phyloP scores from a whole-genome alignment of 2,329 filamentous ascomycete species.

The Alternaria arborescens region DNA sequence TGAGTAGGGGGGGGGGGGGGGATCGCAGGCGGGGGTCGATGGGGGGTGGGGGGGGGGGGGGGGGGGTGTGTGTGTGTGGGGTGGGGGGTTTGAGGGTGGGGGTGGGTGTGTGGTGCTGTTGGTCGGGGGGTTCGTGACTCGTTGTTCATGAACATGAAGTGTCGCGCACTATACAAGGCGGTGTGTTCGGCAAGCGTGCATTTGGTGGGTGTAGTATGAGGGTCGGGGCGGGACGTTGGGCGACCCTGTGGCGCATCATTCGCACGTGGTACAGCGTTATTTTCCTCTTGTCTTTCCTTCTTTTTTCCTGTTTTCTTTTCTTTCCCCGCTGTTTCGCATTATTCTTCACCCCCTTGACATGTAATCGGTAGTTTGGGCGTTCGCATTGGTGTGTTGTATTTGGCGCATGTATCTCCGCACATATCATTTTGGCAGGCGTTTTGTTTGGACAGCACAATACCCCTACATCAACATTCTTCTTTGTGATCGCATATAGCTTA shows the following conservation, averaged over 20 bases:
- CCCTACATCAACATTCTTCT: background rate
- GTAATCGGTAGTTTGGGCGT: conserved; percentile 10
- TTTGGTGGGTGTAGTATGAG: too few species aligned
- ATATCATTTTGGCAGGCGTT: background rate
- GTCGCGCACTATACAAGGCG: too few species aligned
- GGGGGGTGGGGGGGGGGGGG: too few species aligned
- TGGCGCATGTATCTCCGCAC: background rate
- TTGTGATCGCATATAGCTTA: background rate
- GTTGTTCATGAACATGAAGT: background rate
- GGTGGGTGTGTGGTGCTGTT: too few species aligned
- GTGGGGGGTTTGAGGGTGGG: too few species aligned
- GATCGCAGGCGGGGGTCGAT: too few species aligned
- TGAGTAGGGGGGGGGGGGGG: too few species aligned
- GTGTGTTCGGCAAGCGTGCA: accelerated
- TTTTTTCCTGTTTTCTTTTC: background rate
- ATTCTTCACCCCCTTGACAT: background rate
- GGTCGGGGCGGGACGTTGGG: too few species aligned
- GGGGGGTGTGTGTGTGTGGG: too few species aligned
- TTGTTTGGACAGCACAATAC: background rate
- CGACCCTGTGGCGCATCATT: background rate
- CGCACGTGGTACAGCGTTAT: background rate
- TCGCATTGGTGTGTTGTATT: conserved; percentile 4
- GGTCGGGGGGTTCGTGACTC: too few species aligned
- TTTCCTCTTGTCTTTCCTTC: background rate
- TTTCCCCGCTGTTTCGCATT: accelerated